Evolutionary conservation across 1,284 basidiomycete species (phyloP).

Genomic region (Cutaneotrichosporon sp.): DNA sequence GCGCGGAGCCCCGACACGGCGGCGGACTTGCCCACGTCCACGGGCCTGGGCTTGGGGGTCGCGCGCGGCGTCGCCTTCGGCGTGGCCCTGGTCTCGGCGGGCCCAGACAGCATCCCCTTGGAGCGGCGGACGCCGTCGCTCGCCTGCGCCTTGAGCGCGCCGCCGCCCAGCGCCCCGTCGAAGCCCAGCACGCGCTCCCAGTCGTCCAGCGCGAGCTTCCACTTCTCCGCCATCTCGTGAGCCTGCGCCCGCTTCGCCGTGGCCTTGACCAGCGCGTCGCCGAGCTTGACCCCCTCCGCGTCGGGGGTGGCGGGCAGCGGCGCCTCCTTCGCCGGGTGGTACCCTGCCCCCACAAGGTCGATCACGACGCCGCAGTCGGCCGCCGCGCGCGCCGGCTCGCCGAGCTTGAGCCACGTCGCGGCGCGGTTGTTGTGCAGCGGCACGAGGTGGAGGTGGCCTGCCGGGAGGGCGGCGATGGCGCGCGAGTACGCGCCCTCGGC

Average conservation of each 20-base stretch:
- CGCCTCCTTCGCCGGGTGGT: conserved; percentile 60
- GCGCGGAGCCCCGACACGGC: conserved; percentile 69
- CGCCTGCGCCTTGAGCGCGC: conserved; percentile 62
- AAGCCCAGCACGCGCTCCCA: conserved; percentile 65
- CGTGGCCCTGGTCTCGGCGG: conserved; percentile 3
- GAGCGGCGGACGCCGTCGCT: conserved; percentile 69
- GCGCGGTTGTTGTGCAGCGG: conserved; percentile 89
- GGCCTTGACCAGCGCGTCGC: conserved; percentile 78
- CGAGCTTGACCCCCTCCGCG: conserved; percentile 63
- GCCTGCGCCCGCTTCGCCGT: conserved; percentile 80
- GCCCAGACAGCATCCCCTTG: conserved; percentile 61
- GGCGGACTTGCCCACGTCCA: conserved; percentile 54
- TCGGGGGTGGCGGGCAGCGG: conserved; percentile 44
- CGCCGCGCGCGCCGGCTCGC: conserved; percentile 69
- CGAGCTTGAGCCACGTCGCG: conserved; percentile 74
- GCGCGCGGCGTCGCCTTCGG: conserved; percentile 11
- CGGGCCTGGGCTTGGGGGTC: conserved; percentile 20
- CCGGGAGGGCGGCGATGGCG: conserved; percentile 70
- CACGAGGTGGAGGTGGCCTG: conserved; percentile 69
- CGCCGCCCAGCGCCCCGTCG: conserved; percentile 36
- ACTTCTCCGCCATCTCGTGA: conserved; percentile 82
- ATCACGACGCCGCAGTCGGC: conserved; percentile 67
- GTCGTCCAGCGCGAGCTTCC: conserved; percentile 75
- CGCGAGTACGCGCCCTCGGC: conserved; percentile 74
- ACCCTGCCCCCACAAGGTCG: conserved; percentile 57